Evolutionary conservation across 495 filamentous ascomycete species (phyloP), one percentile per base, ranked within the genome.

Genomic region (Xylaria scruposa): DNA sequence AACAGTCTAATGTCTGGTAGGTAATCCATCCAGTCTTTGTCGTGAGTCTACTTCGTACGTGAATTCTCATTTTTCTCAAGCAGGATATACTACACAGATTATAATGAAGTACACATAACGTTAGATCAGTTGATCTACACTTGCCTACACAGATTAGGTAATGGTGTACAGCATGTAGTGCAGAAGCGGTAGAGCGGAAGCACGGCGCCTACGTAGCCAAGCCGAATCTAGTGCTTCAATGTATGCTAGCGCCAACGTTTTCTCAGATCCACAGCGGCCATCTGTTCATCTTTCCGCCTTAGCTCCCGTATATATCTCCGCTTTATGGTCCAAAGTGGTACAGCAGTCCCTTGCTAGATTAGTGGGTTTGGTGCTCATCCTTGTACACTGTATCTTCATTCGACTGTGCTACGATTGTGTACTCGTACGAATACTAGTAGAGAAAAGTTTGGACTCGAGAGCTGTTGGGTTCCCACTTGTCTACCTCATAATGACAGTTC

Each of bases 241-340:
- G 19, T 31, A 67, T 38, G 49, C 26, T 68, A 68, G 66, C 66
- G 66, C 66, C 51, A 68, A 68, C 66, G 51, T 68, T 53, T 68
- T 44, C 38, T 42, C 21, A n/a, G 66, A 59, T 59, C 66, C 51
- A 19, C 66, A 26, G 7, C 38, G 21, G 10, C 53, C 21, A 46
- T 56, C 51, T 59, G 17, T 44, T 51, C 46, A 29, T 58, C 66
- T 58, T 29, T 42, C 51, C 31, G 38, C 36, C 12, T 68, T 68
- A 68, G 66, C 51, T 68, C 49, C 66, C 66, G 66, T 53, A 67
- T 21, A 42, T n/a, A 42, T 46, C 49, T 31, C 49, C 46, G 64
- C 64, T 40, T 53, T 40, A 36, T 40, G 56, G 38, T 29, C 26
- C 26, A 8, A 4, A 24, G 49, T 24, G 5, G 49, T 24, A 33